Conservation (phyloP, 1,284 basidiomycete genomes). For the Vanrija humicola region DNA sequence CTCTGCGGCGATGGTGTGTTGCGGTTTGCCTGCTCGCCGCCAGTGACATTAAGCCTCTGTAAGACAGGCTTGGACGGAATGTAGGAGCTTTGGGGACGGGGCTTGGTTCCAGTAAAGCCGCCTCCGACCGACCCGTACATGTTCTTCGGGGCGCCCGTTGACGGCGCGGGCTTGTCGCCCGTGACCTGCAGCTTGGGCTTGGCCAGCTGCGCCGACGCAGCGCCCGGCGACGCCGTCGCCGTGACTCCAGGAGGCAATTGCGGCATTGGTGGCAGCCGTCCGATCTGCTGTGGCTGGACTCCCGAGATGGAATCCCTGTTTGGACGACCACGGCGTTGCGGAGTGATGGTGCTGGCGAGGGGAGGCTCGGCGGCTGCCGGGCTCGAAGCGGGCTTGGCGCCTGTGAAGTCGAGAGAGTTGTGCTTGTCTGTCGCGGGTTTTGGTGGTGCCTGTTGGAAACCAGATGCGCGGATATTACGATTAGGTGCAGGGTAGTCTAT, state of each 20-base stretch:
- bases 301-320: conserved; percentile 26
- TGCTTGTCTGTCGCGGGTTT: conserved; percentile 1
- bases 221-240: neutral
- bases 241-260: neutral
- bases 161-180: conserved; percentile 18
- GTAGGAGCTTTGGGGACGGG: neutral
- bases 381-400: conserved; percentile 19
- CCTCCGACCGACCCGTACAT: no score
- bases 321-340: conserved; percentile 46
- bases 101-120: no score
- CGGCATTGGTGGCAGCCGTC: neutral
- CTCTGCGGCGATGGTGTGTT: conserved; percentile 8
- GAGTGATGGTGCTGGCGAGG: conserved; percentile 37
- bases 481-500: conserved; percentile 58
- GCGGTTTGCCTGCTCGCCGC: neutral
- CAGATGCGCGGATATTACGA: neutral
- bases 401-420: conserved; percentile 42
- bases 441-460: no score
- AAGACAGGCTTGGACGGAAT: neutral
- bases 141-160: no score
- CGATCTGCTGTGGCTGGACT: no score
- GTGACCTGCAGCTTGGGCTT: conserved; percentile 29
- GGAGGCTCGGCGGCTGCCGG: conserved; percentile 23
- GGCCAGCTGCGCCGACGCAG: neutral
- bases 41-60: conserved; percentile 15